A percentile compares a stretch with the other conserved stretches of the same genome.
phyloP scores from a whole-genome alignment of 2,329 filamentous ascomycete genomes.

The Plenodomus biglobosus region DNA sequence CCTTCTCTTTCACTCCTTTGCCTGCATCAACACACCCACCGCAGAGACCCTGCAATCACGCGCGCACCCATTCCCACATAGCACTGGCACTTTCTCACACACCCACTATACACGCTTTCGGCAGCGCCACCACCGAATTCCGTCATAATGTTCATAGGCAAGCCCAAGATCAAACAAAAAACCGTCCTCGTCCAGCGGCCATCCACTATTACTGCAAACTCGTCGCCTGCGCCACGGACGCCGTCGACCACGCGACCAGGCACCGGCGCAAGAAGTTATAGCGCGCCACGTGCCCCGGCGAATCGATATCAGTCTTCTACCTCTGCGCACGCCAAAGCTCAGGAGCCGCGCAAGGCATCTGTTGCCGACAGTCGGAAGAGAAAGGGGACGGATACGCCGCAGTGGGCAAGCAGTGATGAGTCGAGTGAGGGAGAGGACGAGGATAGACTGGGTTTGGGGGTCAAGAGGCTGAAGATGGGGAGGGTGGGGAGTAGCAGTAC shows the following conservation, averaged over 20 bases:
- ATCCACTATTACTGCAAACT: conserved; percentile 14
- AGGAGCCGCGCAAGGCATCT: conserved; percentile 27
- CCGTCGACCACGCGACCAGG: conserved; percentile 9
- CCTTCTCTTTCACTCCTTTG: background rate
- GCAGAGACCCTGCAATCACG: background rate
- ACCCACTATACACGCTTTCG: too few species aligned
- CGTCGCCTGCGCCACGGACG: conserved; percentile 13
- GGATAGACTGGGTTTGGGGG: conserved; percentile 27
- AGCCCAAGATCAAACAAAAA: conserved; percentile 39
- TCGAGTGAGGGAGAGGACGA: conserved; percentile 32
- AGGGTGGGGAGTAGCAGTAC: conserved; percentile 40
- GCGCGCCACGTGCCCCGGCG: conserved; percentile 22
- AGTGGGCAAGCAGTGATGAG: conserved; percentile 39
- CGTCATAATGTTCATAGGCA: conserved; percentile 34
- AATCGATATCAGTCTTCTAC: conserved; percentile 32
- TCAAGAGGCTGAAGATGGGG: conserved; percentile 34
- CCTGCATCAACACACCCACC: too few species aligned
- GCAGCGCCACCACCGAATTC: background rate
- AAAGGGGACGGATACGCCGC: conserved; percentile 39
- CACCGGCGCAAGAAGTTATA: conserved; percentile 12
- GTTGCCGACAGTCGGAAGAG: conserved; percentile 34
- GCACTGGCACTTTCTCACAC: background rate
- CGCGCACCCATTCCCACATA: background rate
- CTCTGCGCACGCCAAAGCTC: conserved; percentile 1
- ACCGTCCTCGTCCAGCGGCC: conserved; percentile 37